Conservation (phyloP, 768 basidiomycete genomes). For the Lactarius vividus region DNA sequence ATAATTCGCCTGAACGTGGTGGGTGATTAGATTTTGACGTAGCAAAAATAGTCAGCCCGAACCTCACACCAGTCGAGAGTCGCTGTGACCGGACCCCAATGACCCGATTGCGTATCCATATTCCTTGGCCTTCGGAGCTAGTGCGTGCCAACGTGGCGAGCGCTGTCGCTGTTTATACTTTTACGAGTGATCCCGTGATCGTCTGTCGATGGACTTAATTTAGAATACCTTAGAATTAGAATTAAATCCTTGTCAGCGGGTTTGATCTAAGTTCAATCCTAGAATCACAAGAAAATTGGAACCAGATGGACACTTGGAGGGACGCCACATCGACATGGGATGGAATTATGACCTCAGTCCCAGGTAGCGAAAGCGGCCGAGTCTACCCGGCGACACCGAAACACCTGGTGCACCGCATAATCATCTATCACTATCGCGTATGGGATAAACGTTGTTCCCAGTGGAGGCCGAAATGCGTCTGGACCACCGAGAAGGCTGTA, state of each 20-base stretch:
- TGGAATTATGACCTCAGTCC: constrained; percentile 38
- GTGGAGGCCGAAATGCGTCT: constrained; percentile 19
- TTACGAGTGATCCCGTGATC: not conserved
- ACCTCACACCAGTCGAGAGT: constrained; percentile 78
- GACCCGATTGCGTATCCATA: constrained; percentile 2
- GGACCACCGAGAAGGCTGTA: constrained; percentile 20
- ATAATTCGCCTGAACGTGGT: constrained; percentile 59
- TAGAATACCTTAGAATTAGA: too few relatives aligned
- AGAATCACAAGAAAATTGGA: too few relatives aligned
- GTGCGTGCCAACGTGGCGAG: too few relatives aligned
- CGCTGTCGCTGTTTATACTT: too few relatives aligned
- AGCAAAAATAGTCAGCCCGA: constrained; percentile 24
- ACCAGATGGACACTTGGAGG: too few relatives aligned
- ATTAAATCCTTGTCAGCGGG: too few relatives aligned
- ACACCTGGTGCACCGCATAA: constrained; percentile 38
- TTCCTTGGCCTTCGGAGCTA: not conserved
- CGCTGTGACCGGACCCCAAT: constrained; percentile 63
- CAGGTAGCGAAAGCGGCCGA: constrained; percentile 39
- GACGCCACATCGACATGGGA: constrained; percentile 36
- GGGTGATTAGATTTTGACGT: not conserved
- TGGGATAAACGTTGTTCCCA: too few relatives aligned
- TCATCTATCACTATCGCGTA: too few relatives aligned
- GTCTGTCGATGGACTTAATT: not conserved
- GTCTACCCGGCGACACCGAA: constrained; percentile 36
- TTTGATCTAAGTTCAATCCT: too few relatives aligned